Conservation (phyloP, 2,329 filamentous ascomycete species). For the Penicillium frequentans region DNA sequence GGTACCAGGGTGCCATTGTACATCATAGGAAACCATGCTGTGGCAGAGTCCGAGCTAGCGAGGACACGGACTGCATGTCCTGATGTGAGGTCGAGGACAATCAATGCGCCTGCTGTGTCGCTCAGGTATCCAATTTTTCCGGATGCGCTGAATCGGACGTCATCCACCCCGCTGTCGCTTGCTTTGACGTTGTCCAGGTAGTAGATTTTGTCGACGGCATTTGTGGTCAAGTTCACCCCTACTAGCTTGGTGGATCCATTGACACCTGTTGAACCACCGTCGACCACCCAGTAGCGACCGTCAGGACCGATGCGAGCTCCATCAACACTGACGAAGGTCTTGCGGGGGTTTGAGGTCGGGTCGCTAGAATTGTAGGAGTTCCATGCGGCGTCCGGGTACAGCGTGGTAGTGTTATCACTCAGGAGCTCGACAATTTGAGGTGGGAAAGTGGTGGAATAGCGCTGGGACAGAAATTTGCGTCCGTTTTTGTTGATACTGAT, state of each 20-base stretch:
- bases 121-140: not conserved
- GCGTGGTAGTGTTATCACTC: not conserved
- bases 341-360: not conserved
- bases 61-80: not conserved
- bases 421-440: not conserved
- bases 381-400: conserved; percentile 8
- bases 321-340: not conserved
- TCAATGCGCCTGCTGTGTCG: conserved; percentile 24
- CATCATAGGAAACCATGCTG: conserved; percentile 1
- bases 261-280: conserved; percentile 25
- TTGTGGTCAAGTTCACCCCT: conserved; percentile 32
- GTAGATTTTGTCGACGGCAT: conserved; percentile 33
- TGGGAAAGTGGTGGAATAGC: not conserved
- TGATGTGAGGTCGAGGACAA: conserved; percentile 9
- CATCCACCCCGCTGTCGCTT: conserved; percentile 33
- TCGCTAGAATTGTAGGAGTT: conserved; percentile 11
- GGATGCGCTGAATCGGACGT: conserved; percentile 20
- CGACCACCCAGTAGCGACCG: conserved; percentile 33
- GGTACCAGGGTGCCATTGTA: not conserved
- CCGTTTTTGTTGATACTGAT: not conserved
- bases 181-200: conserved; percentile 35
- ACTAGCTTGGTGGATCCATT: conserved; percentile 36
- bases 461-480: not conserved
- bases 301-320: conserved; percentile 31
- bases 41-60: not conserved